Evolutionary conservation across 2,329 filamentous ascomycete species (phyloP), one percentile per base, ranked within the genome.

Genomic region (Helotiales sp.): DNA sequence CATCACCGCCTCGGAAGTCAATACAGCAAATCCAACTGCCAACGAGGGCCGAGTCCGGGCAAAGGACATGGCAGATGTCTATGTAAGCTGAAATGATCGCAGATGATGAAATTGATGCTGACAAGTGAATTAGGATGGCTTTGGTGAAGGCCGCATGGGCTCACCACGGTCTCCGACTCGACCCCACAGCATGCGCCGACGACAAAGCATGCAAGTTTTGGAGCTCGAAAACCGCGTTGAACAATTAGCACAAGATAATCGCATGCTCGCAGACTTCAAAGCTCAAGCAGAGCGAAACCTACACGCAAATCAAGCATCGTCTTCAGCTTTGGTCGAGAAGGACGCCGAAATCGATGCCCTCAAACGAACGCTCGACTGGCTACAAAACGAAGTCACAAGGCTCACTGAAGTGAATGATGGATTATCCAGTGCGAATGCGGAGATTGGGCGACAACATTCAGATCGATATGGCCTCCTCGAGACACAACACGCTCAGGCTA

Each of bases 201-300:
- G 93, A 71, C 95, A 96, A 76, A 98, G 93, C 81, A 93, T 98
- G 87, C 93, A 98, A 77, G 86, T 93, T 54, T 86, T 98, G 60
- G 93, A 99, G 69, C 86, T 99, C 71, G 92, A 98, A 78, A 81
- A 84, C 59, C 86, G 84, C 69, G 83, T 99, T 67, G 91, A 97
- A 67, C 88, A 93, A 73, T 81, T 99, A 63, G 79, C 89, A 38
- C 86, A 88, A 22, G 93, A 99, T 73, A 98, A 98, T 71, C 86
- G 88, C 56, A 78, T 85, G 61, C 85, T 99, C 27, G 81, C 85
- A 66, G 88, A 93, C 49, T 88, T 90, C 46, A 88, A 88, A 66
- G 74, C 81, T 53, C 83, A 84, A 49, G 84, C 89, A 54, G 90
- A 96, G 74, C 80, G 85, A 61, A 80, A 77, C 52, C 72, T 88